Percentiles rank a stretch among this genome's conserved stretches.
Evolutionary conservation across 2,329 filamentous ascomycete genomes (phyloP).

Genomic region (Clonostachys solani): DNA sequence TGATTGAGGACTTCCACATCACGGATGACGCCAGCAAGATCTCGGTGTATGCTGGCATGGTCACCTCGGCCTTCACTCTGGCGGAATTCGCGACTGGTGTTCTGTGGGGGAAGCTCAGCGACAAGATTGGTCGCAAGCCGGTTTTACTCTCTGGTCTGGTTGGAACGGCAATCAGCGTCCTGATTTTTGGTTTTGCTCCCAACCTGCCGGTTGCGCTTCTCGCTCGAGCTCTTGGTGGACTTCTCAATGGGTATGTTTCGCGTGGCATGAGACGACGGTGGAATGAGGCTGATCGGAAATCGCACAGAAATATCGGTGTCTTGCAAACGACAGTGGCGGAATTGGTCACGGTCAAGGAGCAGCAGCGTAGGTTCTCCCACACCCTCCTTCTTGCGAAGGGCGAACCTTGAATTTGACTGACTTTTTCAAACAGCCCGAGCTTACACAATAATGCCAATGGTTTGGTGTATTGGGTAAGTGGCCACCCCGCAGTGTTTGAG

Average conservation of each 20-base stretch:
- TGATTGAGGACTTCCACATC: slow-evolving; percentile 89
- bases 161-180: slow-evolving; percentile 88
- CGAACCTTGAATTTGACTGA: background rate
- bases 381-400: background rate
- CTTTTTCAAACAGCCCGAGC: slow-evolving; percentile 61
- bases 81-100: slow-evolving; percentile 92
- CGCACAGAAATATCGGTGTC: slow-evolving; percentile 79
- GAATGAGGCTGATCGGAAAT: slow-evolving; percentile 7
- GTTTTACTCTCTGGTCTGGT: slow-evolving; percentile 85
- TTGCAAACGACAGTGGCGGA: slow-evolving; percentile 94
- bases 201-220: slow-evolving; percentile 79
- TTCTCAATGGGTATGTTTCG: slow-evolving; percentile 79
- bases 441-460: slow-evolving; percentile 96
- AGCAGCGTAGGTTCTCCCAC: slow-evolving; percentile 64
- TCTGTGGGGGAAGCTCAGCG: slow-evolving; percentile 89
- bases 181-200: slow-evolving; percentile 86
- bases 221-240: slow-evolving; percentile 82
- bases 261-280: background rate
- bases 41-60: slow-evolving; percentile 90
- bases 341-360: slow-evolving; percentile 86
- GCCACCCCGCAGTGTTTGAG: background rate
- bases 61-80: slow-evolving; percentile 93
- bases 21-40: slow-evolving; percentile 76
- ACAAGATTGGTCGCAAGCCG: slow-evolving; percentile 87
- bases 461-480: slow-evolving; percentile 87